A percentile compares a stretch with the other conserved stretches of the same genome.
These are phyloP conservation scores for Tilletia setariae DNA, from an alignment of 1,284 basidiomycete genomes.

Conservation along the genomic window DNA sequence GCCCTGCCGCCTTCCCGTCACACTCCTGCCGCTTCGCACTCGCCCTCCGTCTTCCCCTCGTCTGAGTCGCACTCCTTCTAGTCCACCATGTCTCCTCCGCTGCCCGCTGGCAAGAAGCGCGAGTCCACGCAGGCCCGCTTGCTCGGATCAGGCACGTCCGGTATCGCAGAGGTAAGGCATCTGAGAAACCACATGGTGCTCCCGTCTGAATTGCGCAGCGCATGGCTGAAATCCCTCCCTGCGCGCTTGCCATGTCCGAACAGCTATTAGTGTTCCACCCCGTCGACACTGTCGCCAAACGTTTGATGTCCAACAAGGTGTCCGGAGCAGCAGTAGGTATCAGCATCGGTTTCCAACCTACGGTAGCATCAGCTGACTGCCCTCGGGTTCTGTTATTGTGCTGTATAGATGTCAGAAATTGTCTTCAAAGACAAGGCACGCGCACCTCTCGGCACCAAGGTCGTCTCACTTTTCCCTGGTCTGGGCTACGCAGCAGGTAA, in stretches of 20 bases:
- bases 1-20: background rate
- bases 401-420: constrained; percentile 66
- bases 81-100: constrained; percentile 15
- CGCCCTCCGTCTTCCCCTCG: constrained; percentile 6
- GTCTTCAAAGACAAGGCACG: constrained; percentile 82
- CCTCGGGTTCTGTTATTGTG: background rate
- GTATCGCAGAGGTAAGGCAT: constrained; percentile 67
- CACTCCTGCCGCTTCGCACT: background rate
- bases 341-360: background rate
- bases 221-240: background rate
- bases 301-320: constrained; percentile 83
- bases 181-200: background rate
- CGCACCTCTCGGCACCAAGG: constrained; percentile 64
- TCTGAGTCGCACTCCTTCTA: background rate
- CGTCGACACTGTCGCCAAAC: constrained; percentile 87
- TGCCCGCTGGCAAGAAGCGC: constrained; percentile 33
- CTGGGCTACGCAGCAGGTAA: constrained; percentile 79
- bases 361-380: background rate
- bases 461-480: constrained; percentile 91
- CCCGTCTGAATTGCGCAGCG: background rate
- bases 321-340: constrained; percentile 24
- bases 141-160: constrained; percentile 74
- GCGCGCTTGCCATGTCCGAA: background rate
- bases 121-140: constrained; percentile 88
- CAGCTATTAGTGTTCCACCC: constrained; percentile 66